phyloP scores from a whole-genome alignment of 805 yeast genomes.

The Myxozyma neotropica region DNA sequence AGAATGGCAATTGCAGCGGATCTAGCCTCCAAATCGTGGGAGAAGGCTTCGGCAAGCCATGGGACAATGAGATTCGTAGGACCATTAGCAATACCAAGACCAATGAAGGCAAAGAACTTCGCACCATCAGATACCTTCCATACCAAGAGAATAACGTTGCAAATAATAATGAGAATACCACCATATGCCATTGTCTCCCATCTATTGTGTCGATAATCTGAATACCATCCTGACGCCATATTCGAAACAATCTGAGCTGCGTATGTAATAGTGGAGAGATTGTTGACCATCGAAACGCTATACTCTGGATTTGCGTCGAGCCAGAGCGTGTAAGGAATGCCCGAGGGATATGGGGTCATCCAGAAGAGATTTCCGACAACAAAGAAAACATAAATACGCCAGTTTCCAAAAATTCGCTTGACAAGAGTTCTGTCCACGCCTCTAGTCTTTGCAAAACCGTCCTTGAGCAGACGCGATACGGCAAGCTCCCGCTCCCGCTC shows the following conservation, averaged over 20 bases:
- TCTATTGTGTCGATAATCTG: constrained; percentile 47
- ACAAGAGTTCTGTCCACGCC: constrained; percentile 20
- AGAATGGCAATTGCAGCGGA: constrained; percentile 28
- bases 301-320: constrained; percentile 16
- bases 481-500: constrained; percentile 61
- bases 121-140: constrained; percentile 60
- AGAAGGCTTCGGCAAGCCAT: constrained; percentile 25
- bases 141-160: constrained; percentile 53
- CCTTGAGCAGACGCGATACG: constrained; percentile 46
- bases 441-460: constrained; percentile 25
- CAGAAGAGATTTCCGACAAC: constrained; percentile 26
- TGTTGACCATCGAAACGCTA: constrained; percentile 41
- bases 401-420: constrained; percentile 25
- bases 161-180: constrained; percentile 23
- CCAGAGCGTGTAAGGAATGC: constrained; percentile 24
- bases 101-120: constrained; percentile 59
- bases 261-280: constrained; percentile 59
- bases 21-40: constrained; percentile 32
- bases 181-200: constrained; percentile 20
- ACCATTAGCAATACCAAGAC: constrained; percentile 29
- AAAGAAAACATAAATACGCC: constrained; percentile 25
- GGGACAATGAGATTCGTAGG: constrained; percentile 29
- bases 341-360: constrained; percentile 31
- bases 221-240: constrained; percentile 38
- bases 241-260: constrained; percentile 56